These are phyloP conservation scores for Eucalyptus sideroxylon DNA, from an alignment of 345 rosid genomes.

Conservation along the genomic window DNA sequence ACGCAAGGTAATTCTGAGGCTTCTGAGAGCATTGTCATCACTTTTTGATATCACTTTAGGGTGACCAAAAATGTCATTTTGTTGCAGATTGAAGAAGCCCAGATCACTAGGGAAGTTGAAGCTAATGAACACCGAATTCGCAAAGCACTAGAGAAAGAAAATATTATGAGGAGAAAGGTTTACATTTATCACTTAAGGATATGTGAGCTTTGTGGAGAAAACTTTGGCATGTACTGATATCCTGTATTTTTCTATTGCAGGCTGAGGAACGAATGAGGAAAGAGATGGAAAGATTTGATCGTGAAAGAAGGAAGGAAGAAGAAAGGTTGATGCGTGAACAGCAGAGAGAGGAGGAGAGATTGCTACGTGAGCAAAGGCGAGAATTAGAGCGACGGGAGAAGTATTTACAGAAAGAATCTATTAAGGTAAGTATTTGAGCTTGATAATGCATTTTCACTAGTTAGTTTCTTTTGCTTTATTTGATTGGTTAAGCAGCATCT, in stretches of 20 bases:
- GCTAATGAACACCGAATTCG: slow-evolving; percentile 42
- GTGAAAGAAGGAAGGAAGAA: slow-evolving; percentile 96
- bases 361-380: slow-evolving; percentile 75
- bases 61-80: not conserved
- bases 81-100: slow-evolving; percentile 58
- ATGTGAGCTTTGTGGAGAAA: not conserved
- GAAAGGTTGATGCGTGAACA: slow-evolving; percentile 93
- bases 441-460: not conserved
- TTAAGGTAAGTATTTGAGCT: slow-evolving; percentile 34
- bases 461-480: not conserved
- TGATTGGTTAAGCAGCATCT: not conserved
- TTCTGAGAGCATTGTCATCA: not conserved
- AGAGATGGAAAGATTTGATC: slow-evolving; percentile 89
- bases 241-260: slow-evolving; percentile 20
- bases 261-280: slow-evolving; percentile 78
- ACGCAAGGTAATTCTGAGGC: slow-evolving; percentile 27
- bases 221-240: slow-evolving; percentile 1
- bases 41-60: not conserved
- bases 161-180: slow-evolving; percentile 69
- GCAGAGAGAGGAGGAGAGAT: slow-evolving; percentile 90
- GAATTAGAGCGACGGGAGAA: slow-evolving; percentile 92
- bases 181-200: not conserved
- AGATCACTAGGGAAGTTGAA: slow-evolving; percentile 64
- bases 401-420: slow-evolving; percentile 69
- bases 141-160: slow-evolving; percentile 77